These are phyloP conservation scores for Stylonectria norvegica DNA, from an alignment of 2,329 filamentous ascomycete species.

Conservation along the genomic window DNA sequence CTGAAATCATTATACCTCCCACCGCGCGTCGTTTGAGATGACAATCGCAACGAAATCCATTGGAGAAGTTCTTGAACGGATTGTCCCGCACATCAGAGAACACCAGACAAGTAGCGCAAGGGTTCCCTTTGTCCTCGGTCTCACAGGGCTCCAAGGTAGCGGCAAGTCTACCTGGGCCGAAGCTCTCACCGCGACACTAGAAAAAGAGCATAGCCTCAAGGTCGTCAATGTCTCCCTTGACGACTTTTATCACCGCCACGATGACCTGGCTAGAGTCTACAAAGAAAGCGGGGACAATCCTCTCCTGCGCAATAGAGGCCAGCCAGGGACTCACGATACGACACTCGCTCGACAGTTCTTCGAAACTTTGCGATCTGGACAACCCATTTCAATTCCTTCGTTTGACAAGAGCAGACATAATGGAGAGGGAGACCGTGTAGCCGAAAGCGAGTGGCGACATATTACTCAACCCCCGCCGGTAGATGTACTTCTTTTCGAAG, in stretches of 20 bases:
- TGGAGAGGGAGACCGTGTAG: constrained; percentile 19
- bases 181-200: constrained; percentile 16
- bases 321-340: constrained; percentile 23
- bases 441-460: constrained; percentile 15
- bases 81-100: not conserved
- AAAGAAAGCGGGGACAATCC: constrained; percentile 18
- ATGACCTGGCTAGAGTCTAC: constrained; percentile 16
- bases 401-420: constrained; percentile 23
- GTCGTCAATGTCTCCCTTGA: constrained; percentile 19
- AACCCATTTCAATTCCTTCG: constrained; percentile 17
- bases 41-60: not conserved
- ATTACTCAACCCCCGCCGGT: constrained; percentile 9
- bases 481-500: constrained; percentile 24
- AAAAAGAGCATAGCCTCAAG: constrained; percentile 13
- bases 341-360: constrained; percentile 13
- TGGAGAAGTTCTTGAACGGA: not conserved
- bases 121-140: constrained; percentile 17
- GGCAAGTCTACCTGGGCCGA: constrained; percentile 27
- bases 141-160: constrained; percentile 25
- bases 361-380: not conserved
- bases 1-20: not conserved
- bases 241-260: constrained; percentile 19
- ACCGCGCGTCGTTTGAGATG: not conserved
- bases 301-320: constrained; percentile 17
- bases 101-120: not conserved